phyloP scores from a whole-genome alignment of 331 rosid genomes.

The Malus hybrid region DNA sequence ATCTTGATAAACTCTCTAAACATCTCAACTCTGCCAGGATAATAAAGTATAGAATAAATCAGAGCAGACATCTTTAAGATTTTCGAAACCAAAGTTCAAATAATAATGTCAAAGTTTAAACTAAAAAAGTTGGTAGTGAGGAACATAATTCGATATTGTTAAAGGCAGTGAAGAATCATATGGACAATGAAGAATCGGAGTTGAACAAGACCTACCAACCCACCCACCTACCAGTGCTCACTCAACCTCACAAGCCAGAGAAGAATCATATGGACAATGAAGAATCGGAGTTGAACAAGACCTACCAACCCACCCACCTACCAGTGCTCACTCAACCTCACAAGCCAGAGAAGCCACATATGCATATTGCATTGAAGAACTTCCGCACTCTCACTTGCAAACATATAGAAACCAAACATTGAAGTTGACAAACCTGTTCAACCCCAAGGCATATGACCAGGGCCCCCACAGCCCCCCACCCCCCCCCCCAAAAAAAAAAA shows the following conservation, averaged over 20 bases:
- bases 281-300: neutral
- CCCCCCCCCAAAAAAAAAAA: too few species aligned
- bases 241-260: neutral
- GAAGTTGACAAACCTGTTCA: neutral
- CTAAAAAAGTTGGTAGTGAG: neutral
- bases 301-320: neutral
- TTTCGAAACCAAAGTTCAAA: neutral
- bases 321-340: neutral
- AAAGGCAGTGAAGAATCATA: neutral
- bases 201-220: neutral
- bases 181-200: neutral
- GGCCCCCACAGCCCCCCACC: neutral
- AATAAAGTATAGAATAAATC: neutral
- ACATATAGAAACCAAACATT: neutral
- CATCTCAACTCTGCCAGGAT: slow-evolving; percentile 80
- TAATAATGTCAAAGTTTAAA: neutral
- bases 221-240: neutral
- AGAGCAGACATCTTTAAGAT: neutral
- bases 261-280: neutral
- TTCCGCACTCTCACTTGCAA: slow-evolving; percentile 1
- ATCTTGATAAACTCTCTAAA: slow-evolving; percentile 89
- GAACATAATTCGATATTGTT: neutral
- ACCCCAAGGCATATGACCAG: neutral
- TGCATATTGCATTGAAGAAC: neutral
- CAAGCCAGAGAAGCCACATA: neutral